A percentile compares a stretch with the other conserved stretches of the same genome.
Conservation (phyloP, 352 stramenopile genomes). For the Globisporangium mamillatum region DNA sequence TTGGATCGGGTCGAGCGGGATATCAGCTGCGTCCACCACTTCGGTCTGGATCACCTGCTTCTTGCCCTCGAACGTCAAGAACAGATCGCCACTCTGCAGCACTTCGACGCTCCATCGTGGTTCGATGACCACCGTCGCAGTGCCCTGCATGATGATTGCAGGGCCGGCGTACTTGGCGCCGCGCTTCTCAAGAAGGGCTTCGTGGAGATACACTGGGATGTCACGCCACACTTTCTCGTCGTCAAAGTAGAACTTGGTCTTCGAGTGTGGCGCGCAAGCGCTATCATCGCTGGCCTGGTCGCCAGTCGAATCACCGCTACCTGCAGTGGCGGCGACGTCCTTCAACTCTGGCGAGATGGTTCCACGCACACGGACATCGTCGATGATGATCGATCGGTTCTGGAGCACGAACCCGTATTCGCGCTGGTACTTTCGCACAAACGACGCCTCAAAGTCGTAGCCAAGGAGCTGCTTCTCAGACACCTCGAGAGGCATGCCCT, state of each 20-base stretch:
- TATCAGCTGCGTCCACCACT: slow-evolving; percentile 27
- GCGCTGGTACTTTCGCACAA: slow-evolving; percentile 92
- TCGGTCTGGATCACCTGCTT: slow-evolving; percentile 24
- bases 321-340: slow-evolving; percentile 20
- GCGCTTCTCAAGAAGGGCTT: slow-evolving; percentile 80
- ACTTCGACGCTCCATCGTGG: slow-evolving; percentile 93
- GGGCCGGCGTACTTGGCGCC: slow-evolving; percentile 82
- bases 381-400: slow-evolving; percentile 92
- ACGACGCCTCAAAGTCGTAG: slow-evolving; percentile 88
- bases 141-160: slow-evolving; percentile 97
- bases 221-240: slow-evolving; percentile 73
- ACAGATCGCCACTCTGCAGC: slow-evolving; percentile 93
- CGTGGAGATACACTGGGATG: slow-evolving; percentile 92
- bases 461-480: slow-evolving; percentile 32
- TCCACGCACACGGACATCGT: slow-evolving; percentile 97
- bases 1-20: slow-evolving; percentile 94
- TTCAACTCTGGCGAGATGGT: slow-evolving; percentile 84
- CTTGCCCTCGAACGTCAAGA: slow-evolving; percentile 70
- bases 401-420: slow-evolving; percentile 98
- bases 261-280: slow-evolving; percentile 49
- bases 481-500: slow-evolving; percentile 29
- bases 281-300: slow-evolving; percentile 5
- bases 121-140: slow-evolving; percentile 98
- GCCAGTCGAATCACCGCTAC: not conserved
- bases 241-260: slow-evolving; percentile 78